Base-by-base conservation (phyloP, 257 asterid species). In the Nicotiana obtusifolia region DNA sequence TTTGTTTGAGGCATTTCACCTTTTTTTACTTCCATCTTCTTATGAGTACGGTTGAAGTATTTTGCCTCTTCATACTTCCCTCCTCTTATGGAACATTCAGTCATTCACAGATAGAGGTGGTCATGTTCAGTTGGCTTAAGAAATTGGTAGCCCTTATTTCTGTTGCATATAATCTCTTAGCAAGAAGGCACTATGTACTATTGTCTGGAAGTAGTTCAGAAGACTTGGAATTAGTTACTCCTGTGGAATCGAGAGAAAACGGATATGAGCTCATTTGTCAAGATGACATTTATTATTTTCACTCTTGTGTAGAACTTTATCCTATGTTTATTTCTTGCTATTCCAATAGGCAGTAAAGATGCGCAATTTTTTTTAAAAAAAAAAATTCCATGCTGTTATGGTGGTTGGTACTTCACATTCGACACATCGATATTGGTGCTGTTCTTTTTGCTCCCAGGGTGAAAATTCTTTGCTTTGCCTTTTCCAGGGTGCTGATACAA, bases 401-500 rank as follows among this genome's bases (percentile, higher is more conserved):
- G 35, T 44, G n/a, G 33, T 71, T 44, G 59, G 60, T 22, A 20
- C 59, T 13, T n/a, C 52, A 71, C 78, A 69, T 41, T 17, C 24
- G 62, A 73, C 9, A 11, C 37, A 24, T 73, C 24, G 4, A 49
- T 26, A 11, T 0, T 24, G 80, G 17, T 75, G 62, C 80, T 75
- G 35, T 49, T 73, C 41, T 24, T 49, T 19, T 68, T 84, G 56
- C 35, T 80, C 83, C 80, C 69, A 60, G 80, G 66, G 84, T 81
- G 83, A 84, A 78, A 82, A 35, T 44, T 82, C 31, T 64, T 84
- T 84, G 59, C 86, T 83, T 84, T 87, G 77, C 84, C 71, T 90
- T 84, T 85, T 57, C 78, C 97, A 93, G 97, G 88, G 83, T 41
- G 81, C 79, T 78, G 85, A 64, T 81, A 86, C 85, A 19, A 30